A percentile compares a stretch with the other conserved stretches of the same genome.
Evolutionary conservation across 2,329 filamentous ascomycete genomes (phyloP).

Genomic region (Aureobasidium musti): DNA sequence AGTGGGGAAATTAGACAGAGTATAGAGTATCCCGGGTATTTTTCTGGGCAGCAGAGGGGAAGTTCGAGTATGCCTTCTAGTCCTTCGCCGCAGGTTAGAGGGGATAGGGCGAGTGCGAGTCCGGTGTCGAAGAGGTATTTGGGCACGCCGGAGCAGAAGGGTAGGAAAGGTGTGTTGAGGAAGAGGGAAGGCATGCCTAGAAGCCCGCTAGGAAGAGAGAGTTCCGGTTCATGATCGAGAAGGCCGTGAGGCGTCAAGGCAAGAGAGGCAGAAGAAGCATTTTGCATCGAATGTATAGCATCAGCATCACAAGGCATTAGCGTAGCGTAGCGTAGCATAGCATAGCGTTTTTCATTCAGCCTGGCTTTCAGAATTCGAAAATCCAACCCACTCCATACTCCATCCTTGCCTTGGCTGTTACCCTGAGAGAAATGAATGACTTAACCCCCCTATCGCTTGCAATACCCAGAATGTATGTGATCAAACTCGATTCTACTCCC

Average conservation of each 20-base stretch:
- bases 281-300: not conserved
- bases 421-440: no score
- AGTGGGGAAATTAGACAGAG: not conserved
- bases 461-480: not conserved
- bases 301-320: not conserved
- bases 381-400: not conserved
- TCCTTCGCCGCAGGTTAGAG: slow-evolving; percentile 33
- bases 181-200: slow-evolving; percentile 22
- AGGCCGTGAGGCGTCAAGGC: no score
- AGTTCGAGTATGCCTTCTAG: slow-evolving; percentile 32
- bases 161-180: slow-evolving; percentile 22
- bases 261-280: not conserved
- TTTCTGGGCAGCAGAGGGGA: not conserved
- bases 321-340: slow-evolving; percentile 9
- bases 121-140: not conserved
- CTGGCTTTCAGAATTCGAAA: not conserved
- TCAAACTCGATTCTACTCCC: slow-evolving; percentile 37
- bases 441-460: not conserved
- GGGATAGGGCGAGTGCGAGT: not conserved
- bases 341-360: not conserved
- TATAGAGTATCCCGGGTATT: slow-evolving; percentile 18
- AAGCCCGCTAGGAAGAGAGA: slow-evolving; percentile 29
- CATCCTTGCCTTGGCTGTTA: not conserved
- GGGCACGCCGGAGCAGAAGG: not conserved
- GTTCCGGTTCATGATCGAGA: not conserved